A percentile compares a stretch with the other conserved stretches of the same genome.
phyloP scores from a whole-genome alignment of 441 rosid species.

The Brassica balearica region DNA sequence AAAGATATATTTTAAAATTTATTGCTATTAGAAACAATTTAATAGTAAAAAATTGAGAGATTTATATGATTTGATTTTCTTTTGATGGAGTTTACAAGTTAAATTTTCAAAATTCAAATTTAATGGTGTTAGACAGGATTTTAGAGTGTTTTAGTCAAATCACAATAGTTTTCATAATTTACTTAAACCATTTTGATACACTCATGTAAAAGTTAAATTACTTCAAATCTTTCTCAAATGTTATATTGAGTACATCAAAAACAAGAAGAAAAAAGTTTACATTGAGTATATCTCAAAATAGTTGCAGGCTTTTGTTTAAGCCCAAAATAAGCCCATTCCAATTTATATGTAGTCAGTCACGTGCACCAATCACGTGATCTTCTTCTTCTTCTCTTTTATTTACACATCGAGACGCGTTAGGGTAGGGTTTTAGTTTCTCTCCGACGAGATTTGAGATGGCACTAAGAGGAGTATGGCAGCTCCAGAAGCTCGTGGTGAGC shows the following conservation, averaged over 20 bases:
- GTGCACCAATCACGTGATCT: constrained; percentile 37
- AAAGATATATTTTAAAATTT: neutral
- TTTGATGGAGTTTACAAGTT: neutral
- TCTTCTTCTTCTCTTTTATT: neutral
- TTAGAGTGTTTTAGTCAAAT: too few species aligned
- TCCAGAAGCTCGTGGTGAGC: constrained; percentile 78
- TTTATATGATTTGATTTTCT: neutral
- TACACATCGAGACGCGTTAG: neutral
- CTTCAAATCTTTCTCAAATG: too few species aligned
- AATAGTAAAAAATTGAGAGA: neutral
- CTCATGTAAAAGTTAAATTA: too few species aligned
- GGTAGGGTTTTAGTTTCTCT: constrained; percentile 33
- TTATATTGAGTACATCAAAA: too few species aligned
- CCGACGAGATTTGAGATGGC: constrained; percentile 58
- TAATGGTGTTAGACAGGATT: too few species aligned
- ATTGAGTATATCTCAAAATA: neutral
- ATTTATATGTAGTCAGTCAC: constrained; percentile 25
- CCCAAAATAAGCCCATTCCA: constrained; percentile 18
- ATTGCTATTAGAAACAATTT: neutral
- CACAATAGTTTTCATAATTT: too few species aligned
- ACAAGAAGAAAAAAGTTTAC: too few species aligned
- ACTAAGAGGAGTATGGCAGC: constrained; percentile 87
- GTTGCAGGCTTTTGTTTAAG: neutral
- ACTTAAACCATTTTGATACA: too few species aligned
- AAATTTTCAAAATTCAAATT: neutral